Conservation (phyloP, 1,284 basidiomycete genomes). For the Pseudozyma tsukubaensis region DNA sequence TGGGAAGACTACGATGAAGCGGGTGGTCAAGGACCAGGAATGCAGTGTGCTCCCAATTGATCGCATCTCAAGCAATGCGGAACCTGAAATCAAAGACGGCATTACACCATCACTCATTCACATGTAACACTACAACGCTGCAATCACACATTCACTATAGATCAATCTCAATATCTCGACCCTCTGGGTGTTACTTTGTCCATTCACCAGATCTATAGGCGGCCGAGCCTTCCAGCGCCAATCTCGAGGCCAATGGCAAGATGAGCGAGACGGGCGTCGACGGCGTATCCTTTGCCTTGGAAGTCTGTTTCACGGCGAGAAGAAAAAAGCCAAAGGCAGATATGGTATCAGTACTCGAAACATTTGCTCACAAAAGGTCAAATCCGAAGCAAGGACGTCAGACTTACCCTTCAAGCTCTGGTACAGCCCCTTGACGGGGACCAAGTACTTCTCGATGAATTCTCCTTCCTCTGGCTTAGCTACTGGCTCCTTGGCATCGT, state of each 20-base stretch:
- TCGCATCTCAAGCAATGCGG: not conserved
- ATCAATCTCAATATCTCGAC: not conserved
- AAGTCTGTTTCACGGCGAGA: slow-evolving; percentile 43
- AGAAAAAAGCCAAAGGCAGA: not conserved
- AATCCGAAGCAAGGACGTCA: not conserved
- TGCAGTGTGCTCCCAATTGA: slow-evolving; percentile 61
- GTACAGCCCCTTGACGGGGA: slow-evolving; percentile 56
- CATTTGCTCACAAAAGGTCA: not conserved
- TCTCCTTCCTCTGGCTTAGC: slow-evolving; percentile 67
- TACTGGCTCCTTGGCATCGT: slow-evolving; percentile 62
- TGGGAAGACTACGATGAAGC: slow-evolving; percentile 48
- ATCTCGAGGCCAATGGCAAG: slow-evolving; percentile 62
- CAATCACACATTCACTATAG: slow-evolving; percentile 1
- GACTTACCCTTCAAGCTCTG: slow-evolving; percentile 54
- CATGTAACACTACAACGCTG: slow-evolving; percentile 20
- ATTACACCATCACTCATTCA: slow-evolving; percentile 20
- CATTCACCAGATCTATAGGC: slow-evolving; percentile 14
- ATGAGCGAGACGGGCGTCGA: slow-evolving; percentile 66
- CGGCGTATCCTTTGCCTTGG: slow-evolving; percentile 52
- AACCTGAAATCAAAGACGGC: not conserved
- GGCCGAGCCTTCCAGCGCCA: slow-evolving; percentile 42
- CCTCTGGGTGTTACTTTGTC: not conserved
- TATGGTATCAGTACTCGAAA: not conserved
- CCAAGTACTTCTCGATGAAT: slow-evolving; percentile 65
- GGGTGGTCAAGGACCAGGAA: slow-evolving; percentile 51